Percentiles rank a stretch among this genome's conserved stretches.
Conservation (phyloP, 371 early-diverging fungal genomes). For the Haplosporangium sp. region DNA sequence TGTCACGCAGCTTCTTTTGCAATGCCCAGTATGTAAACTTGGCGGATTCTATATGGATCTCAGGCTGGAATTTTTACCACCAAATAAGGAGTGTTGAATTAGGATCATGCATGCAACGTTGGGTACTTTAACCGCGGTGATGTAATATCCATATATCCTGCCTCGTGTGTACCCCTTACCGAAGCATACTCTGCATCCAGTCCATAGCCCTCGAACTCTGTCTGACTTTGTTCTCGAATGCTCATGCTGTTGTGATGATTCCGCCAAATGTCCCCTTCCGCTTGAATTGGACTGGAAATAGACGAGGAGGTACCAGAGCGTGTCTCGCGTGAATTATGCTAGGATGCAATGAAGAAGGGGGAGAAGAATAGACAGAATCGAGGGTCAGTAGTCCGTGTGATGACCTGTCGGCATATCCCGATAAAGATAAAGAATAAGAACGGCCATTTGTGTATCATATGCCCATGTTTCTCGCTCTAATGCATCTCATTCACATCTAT, state of each 20-base stretch:
- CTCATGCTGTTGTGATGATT: conserved; percentile 29
- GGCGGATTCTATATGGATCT: conserved; percentile 18
- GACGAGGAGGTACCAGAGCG: conserved; percentile 25
- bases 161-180: conserved; percentile 11
- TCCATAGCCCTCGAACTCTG: conserved; percentile 39
- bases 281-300: conserved; percentile 13
- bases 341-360: conserved; percentile 4
- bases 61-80: conserved; percentile 5
- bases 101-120: no score
- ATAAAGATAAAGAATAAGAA: background rate
- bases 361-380: background rate
- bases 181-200: conserved; percentile 27
- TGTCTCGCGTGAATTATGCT: conserved; percentile 21
- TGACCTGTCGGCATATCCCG: background rate
- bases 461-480: background rate
- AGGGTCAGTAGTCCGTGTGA: conserved; percentile 1
- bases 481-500: background rate
- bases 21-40: conserved; percentile 22
- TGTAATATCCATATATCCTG: no score
- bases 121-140: no score
- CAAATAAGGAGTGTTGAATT: no score
- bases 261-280: conserved; percentile 19
- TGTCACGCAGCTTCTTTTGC: conserved; percentile 32
- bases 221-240: conserved; percentile 36
- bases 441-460: conserved; percentile 1